These are phyloP conservation scores for Mycena citricolor DNA, from an alignment of 1,284 basidiomycete species.

Conservation along the genomic window DNA sequence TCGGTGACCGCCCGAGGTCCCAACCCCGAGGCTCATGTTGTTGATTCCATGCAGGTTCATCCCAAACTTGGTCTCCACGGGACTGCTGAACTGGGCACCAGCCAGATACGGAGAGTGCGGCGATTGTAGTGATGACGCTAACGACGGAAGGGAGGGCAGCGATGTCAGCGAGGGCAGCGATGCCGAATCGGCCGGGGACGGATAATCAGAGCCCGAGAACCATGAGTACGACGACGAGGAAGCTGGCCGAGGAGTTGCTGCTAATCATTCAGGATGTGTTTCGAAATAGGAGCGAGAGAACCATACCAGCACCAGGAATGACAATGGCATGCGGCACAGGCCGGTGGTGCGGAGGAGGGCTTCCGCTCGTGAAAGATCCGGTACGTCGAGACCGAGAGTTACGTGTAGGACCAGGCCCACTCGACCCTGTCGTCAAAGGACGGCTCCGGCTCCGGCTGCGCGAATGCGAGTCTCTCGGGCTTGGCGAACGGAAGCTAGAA, in stretches of 20 bases:
- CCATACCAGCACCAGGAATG: no score
- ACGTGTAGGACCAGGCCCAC: slow-evolving; percentile 56
- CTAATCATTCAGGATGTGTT: no score
- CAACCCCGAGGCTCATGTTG: no score
- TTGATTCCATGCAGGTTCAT: slow-evolving; percentile 13
- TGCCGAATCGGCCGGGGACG: no score
- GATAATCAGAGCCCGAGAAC: no score
- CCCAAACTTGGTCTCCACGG: slow-evolving; percentile 20
- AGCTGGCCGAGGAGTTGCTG: no score
- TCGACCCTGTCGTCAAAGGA: slow-evolving; percentile 34
- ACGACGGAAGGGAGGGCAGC: slow-evolving; percentile 29
- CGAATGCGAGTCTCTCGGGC: slow-evolving; percentile 25
- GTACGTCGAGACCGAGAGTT: slow-evolving; percentile 47
- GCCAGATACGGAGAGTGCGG: no score
- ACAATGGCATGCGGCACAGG: slow-evolving; percentile 51
- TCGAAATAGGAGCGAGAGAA: no score
- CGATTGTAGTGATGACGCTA: no score
- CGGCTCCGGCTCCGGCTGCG: slow-evolving; percentile 19
- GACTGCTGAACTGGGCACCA: slow-evolving; percentile 16
- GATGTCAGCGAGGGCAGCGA: no score
- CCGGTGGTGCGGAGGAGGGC: slow-evolving; percentile 35
- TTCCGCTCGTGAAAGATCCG: slow-evolving; percentile 44
- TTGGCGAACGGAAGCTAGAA: slow-evolving; percentile 29
- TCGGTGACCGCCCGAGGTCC: slow-evolving; percentile 9
- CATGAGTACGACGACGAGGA: background rate